phyloP scores from a whole-genome alignment of 306 rosid species.

The Cicer pinnatifidum region DNA sequence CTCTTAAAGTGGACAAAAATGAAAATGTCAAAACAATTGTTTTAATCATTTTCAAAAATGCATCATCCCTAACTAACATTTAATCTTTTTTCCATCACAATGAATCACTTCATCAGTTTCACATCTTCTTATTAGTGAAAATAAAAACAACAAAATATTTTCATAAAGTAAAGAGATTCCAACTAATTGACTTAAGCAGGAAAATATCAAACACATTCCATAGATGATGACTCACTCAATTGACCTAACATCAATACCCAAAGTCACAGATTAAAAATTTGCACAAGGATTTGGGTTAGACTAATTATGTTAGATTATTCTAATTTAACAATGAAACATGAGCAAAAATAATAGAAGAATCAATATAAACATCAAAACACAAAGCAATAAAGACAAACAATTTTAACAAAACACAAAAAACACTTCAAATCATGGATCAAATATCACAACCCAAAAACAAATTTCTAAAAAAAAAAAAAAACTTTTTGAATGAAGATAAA shows the following conservation, averaged over 20 bases:
- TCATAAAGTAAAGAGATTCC: too few species aligned
- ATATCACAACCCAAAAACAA: conserved; percentile 28
- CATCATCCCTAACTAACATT: too few species aligned
- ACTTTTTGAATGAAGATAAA: neutral
- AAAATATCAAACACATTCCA: conserved; percentile 20
- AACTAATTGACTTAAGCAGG: too few species aligned
- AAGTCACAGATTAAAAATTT: neutral
- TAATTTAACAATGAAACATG: neutral
- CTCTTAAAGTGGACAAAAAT: too few species aligned
- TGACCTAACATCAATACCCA: conserved; percentile 13
- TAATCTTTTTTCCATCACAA: too few species aligned
- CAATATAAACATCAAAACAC: neutral
- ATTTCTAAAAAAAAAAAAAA: neutral
- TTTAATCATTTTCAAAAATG: too few species aligned
- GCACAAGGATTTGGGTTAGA: neutral
- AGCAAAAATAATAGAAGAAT: neutral
- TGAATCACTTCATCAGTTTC: too few species aligned
- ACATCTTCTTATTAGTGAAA: too few species aligned
- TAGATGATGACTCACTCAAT: conserved; percentile 15
- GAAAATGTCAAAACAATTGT: too few species aligned
- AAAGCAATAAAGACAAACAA: neutral
- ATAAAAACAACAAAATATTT: too few species aligned
- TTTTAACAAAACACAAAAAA: conserved; percentile 24
- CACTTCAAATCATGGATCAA: conserved; percentile 25
- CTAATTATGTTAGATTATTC: neutral